Base-by-base conservation (phyloP, 1,139 yeast genomes). In the Wickerhamomyces sp. region DNA sequence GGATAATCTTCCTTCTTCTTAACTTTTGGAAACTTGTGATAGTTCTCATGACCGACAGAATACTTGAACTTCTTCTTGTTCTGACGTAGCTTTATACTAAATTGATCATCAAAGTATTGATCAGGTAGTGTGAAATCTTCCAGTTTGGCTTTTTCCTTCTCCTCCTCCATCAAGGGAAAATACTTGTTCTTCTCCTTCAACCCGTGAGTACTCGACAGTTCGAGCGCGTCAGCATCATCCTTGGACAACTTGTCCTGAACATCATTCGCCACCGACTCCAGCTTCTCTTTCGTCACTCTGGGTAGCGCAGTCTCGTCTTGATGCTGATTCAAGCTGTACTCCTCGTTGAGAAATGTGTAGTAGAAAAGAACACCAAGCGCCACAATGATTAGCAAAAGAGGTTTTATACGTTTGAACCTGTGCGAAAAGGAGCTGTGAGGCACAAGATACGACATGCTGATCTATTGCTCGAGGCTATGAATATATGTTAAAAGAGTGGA, bases 171-270 rank as follows among this genome's bases (percentile, higher is more conserved):
- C 5, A 63, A 22, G 4, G 69, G 69, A 38, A 57, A 62, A 38
- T 56, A 64, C 39, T 49, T 55, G 44, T 62, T 63, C 46, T 64
- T 63, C 32, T 56, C 61, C n/a, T 41, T 40, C 11, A 61, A 28
- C 3, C 44, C 45, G 6, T 40, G 37, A 10, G 28, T 25, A 3
- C 38, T 28, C 6, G 31, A 21, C n/a, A 28, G 20, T 16, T 21
- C 34, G 1, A 17, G 14, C 11, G 33, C 15, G 4, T 37, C 38
- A 5, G 14, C 15, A 6, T 35, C 25, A 16, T 36, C 41, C 26
- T 35, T 30, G 19, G 32, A 4, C 24, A 33, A 12, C 5, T 24
- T 16, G 14, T 36, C 36, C 23, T 33, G 37, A 6, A 34, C 12
- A 13, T 23, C 5, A 15, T 33, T 37, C 7, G 11, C n/a, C 5